Percentiles rank a stretch among this genome's conserved stretches.
phyloP scores from a whole-genome alignment of 441 rosid species.

The Corymbia calophylla region DNA sequence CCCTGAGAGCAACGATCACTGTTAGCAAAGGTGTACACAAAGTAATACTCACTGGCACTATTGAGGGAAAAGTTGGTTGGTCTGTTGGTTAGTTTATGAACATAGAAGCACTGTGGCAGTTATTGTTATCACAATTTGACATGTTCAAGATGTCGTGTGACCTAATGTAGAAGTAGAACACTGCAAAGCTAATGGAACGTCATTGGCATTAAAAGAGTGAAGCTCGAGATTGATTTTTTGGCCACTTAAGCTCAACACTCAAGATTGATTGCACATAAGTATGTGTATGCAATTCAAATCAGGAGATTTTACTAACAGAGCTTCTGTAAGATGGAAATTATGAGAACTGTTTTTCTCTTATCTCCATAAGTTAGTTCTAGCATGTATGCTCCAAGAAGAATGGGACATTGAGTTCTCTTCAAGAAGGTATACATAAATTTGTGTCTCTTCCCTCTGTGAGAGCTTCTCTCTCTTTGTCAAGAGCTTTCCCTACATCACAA shows the following conservation, averaged over 20 bases:
- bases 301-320: background rate
- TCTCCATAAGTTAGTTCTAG: background rate
- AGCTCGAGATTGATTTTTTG: no score
- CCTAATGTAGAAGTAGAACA: background rate
- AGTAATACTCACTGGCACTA: no score
- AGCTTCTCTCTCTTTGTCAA: background rate
- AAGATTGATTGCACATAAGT: background rate
- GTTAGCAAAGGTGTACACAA: background rate
- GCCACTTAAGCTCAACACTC: background rate
- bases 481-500: background rate
- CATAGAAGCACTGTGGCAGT: background rate
- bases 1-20: no score
- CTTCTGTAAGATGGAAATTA: no score
- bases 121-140: background rate
- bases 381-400: background rate
- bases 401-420: background rate
- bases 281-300: background rate
- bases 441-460: background rate
- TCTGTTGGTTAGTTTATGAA: no score
- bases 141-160: background rate
- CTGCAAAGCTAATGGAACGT: no score
- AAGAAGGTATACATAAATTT: background rate
- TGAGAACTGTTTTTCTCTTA: background rate
- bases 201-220: background rate
- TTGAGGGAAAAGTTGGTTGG: background rate